Evolutionary conservation across 2,329 filamentous ascomycete species (phyloP).

Genomic region (Fonsecaea monophora): DNA sequence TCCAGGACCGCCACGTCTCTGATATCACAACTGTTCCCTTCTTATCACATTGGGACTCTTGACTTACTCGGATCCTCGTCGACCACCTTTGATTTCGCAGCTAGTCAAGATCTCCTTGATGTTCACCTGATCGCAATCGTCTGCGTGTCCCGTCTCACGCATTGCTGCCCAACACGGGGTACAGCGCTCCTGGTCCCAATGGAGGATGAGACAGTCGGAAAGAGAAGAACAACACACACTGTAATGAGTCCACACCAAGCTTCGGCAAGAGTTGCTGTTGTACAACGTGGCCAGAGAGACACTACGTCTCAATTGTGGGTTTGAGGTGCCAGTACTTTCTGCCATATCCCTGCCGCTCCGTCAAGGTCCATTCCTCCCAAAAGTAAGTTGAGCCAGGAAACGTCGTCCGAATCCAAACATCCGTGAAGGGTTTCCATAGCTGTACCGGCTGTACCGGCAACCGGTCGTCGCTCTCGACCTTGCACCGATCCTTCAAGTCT

Average conservation of each 20-base stretch:
- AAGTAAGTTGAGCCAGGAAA: neutral
- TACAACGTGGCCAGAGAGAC: neutral
- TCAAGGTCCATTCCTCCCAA: neutral
- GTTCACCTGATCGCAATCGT: neutral
- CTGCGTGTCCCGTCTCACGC: slow-evolving; percentile 1
- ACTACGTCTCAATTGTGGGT: neutral
- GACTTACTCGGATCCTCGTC: neutral
- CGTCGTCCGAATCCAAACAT: neutral
- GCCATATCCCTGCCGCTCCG: slow-evolving; percentile 1
- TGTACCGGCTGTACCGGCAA: neutral
- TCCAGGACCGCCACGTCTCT: neutral
- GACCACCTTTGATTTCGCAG: neutral
- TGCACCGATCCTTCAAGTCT: neutral
- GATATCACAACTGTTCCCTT: neutral
- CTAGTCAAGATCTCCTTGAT: neutral
- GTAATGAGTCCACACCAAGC: neutral
- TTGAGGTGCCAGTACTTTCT: neutral
- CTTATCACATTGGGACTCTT: neutral
- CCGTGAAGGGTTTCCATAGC: neutral
- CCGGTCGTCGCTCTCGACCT: neutral
- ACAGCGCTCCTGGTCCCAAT: neutral
- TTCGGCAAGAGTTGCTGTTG: neutral
- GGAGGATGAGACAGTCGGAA: neutral
- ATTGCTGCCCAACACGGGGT: slow-evolving; percentile 14
- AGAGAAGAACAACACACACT: neutral